Evolutionary conservation across 1,284 basidiomycete genomes (phyloP), one percentile per base, ranked within the genome.

Genomic region (Malassezia caprae): DNA sequence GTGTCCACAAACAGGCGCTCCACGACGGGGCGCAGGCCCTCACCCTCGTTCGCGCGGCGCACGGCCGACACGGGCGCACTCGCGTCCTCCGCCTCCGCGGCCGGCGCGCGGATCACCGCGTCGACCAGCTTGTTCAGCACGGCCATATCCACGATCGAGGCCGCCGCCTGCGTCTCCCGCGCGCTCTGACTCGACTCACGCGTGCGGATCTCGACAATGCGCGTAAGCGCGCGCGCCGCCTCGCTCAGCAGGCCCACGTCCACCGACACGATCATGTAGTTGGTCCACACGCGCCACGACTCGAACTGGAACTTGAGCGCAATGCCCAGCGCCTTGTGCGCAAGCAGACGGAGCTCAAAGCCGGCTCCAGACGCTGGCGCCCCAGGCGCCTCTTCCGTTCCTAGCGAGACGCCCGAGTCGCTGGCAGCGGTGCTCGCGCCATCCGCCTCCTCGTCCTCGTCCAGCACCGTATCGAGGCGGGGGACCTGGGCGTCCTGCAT

Each of bases 221-320:
- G 84, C 0, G 81, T 80, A 44, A 90, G 80, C 0, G 91, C 91
- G 23, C 88, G 84, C 49, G 83, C 84, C 0, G 90, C 86, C 73
- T 99, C 93, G 8, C 83, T 78, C 41, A 96, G 80, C 75, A 96
- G 87, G 7, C 91, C 93, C 13, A 96, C 86, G 67, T 96, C 90
- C 75, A 96, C 80, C 7, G 88, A 82, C 32, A 98, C 85, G 63
- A 96, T 79, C 86, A 91, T 93, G 78, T 91, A 96, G 78, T 99
- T 99, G 63, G 82, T 81, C 94, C 94, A 99, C 83, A 99, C 91
- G 15, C 88, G 82, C 93, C 93, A 98, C 69, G 91, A 91, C 49
- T 90, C 85, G 75, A 88, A 87, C 48, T 82, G 81, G 71, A 82
- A 83, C 63, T 84, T 85, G 56, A 98, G 81, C 4, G 91, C 90